These are phyloP conservation scores for Jamesozyma spencerorum DNA, from an alignment of 805 yeast species.

Conservation along the genomic window DNA sequence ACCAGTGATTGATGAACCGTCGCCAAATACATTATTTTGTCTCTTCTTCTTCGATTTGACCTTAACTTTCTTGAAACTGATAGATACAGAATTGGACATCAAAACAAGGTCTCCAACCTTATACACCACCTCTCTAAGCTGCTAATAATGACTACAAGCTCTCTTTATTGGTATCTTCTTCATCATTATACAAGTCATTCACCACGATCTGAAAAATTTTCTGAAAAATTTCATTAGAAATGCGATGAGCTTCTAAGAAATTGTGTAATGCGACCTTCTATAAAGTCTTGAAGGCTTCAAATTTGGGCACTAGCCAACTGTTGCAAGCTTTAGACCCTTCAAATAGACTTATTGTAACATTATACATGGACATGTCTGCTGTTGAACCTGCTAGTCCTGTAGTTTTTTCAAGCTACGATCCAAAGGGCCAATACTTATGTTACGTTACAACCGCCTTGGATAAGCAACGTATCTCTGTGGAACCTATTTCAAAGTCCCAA, in stretches of 20 bases:
- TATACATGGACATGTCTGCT: constrained; percentile 9
- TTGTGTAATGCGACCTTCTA: neutral
- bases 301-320: too few relatives aligned
- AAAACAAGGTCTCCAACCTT: too few relatives aligned
- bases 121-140: too few relatives aligned
- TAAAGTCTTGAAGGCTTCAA: too few relatives aligned
- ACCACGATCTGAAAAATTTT: constrained; percentile 6
- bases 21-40: constrained; percentile 16
- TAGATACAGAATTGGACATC: constrained; percentile 9
- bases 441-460: constrained; percentile 61
- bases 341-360: neutral
- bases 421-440: constrained; percentile 53
- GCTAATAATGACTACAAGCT: too few relatives aligned
- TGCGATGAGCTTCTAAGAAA: constrained; percentile 8
- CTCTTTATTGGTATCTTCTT: too few relatives aligned
- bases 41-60: constrained; percentile 14
- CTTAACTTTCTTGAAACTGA: constrained; percentile 16
- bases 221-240: constrained; percentile 1
- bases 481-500: constrained; percentile 33
- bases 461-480: constrained; percentile 58
- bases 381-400: constrained; percentile 7
- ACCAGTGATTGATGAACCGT: neutral
- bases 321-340: too few relatives aligned
- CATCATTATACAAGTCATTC: neutral
- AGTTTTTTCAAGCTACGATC: constrained; percentile 46